Conservation (phyloP, 2,329 filamentous ascomycete genomes). For the Peltaster fructicola region DNA sequence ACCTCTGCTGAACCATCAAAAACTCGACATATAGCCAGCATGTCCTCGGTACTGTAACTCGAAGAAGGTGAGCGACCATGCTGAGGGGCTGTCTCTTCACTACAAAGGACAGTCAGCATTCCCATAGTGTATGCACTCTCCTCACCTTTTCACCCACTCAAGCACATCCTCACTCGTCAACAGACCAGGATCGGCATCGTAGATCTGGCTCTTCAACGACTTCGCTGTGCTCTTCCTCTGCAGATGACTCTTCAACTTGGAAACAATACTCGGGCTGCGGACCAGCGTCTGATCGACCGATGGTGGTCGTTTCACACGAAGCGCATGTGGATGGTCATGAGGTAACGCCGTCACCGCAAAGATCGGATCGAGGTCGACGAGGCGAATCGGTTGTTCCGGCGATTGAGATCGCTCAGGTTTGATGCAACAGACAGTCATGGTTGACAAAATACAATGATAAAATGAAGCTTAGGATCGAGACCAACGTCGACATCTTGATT, state of each 20-base stretch:
- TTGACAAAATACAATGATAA: too few species aligned
- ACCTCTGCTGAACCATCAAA: too few species aligned
- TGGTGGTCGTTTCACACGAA: constrained; percentile 7
- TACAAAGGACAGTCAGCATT: too few species aligned
- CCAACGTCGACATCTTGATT: too few species aligned
- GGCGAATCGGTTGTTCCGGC: constrained; percentile 7
- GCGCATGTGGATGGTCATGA: constrained; percentile 16
- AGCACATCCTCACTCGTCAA: constrained; percentile 10
- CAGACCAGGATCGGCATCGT: constrained; percentile 19
- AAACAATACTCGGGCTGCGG: constrained; percentile 11
- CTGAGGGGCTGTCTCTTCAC: too few species aligned
- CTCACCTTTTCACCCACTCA: constrained; percentile 2
- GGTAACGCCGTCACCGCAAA: constrained; percentile 15
- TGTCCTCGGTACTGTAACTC: too few species aligned
- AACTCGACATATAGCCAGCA: too few species aligned
- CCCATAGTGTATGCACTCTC: too few species aligned
- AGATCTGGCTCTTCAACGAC: constrained; percentile 4
- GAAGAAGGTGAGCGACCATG: too few species aligned
- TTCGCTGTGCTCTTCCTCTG: constrained; percentile 5
- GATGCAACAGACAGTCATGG: too few species aligned
- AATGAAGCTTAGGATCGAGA: too few species aligned
- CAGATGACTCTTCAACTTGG: constrained; percentile 11
- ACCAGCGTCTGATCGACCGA: constrained; percentile 6
- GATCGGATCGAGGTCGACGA: constrained; percentile 8
- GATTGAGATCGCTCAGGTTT: too few species aligned